phyloP scores from a whole-genome alignment of 352 stramenopile species.

The Globisporangium alternatum region DNA sequence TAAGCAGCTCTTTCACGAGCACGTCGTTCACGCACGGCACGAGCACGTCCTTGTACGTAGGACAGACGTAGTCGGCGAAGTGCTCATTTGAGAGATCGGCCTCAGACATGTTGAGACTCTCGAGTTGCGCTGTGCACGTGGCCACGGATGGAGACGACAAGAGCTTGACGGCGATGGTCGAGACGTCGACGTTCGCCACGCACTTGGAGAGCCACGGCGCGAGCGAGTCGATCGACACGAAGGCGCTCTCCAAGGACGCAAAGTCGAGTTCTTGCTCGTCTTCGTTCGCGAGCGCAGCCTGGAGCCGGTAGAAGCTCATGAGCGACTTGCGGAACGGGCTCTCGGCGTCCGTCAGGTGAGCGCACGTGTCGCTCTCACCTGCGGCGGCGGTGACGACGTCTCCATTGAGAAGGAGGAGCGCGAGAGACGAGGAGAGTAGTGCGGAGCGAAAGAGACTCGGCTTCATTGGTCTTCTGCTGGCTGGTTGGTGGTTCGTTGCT shows the following conservation, averaged over 20 bases:
- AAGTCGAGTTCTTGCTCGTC: background rate
- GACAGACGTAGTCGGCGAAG: slow-evolving; percentile 4
- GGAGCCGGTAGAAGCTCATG: background rate
- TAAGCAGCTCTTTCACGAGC: background rate
- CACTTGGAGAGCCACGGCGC: slow-evolving; percentile 9
- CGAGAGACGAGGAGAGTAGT: no score
- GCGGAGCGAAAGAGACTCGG: no score
- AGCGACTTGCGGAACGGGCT: slow-evolving; percentile 10
- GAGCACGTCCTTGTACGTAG: slow-evolving; percentile 4
- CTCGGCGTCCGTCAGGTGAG: slow-evolving; percentile 5
- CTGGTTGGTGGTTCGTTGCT: no score
- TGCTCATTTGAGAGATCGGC: background rate
- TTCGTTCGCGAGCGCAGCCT: background rate
- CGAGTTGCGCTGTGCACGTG: background rate
- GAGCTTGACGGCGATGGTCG: background rate
- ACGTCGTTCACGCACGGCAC: slow-evolving; percentile 15
- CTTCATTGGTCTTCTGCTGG: no score
- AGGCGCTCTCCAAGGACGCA: background rate
- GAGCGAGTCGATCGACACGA: background rate
- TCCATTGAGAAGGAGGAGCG: background rate
- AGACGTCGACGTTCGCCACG: slow-evolving; percentile 9
- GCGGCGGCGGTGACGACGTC: background rate
- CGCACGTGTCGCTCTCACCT: background rate
- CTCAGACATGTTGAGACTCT: background rate
- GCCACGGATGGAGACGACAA: background rate